phyloP scores from a whole-genome alignment of 257 asterid genomes.

The Henckelia pumila region DNA sequence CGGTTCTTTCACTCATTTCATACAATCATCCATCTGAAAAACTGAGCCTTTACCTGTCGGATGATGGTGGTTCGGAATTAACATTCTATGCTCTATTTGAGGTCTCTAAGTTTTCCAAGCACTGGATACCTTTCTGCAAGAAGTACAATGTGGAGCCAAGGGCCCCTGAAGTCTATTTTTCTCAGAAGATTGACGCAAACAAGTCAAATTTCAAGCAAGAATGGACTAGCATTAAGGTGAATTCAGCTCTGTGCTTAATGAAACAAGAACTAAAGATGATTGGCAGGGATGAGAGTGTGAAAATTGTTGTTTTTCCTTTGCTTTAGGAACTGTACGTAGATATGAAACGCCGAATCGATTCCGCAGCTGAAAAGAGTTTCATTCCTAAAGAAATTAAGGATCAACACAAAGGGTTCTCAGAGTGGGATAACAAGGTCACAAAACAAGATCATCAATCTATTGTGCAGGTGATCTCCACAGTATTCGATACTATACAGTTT shows the following conservation, averaged over 20 bases:
- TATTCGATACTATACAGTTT: not conserved
- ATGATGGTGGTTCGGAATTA: constrained; percentile 57
- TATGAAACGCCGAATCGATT: constrained; percentile 43
- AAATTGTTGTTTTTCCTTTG: not conserved
- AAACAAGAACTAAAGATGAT: not conserved
- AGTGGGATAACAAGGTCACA: constrained; percentile 42
- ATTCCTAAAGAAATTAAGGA: constrained; percentile 37
- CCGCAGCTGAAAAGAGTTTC: constrained; percentile 25
- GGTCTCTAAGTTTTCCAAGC: constrained; percentile 38
- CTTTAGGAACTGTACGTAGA: constrained; percentile 45
- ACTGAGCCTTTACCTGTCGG: constrained; percentile 50
- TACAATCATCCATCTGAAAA: constrained; percentile 47
- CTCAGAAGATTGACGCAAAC: constrained; percentile 1
- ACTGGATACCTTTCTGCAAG: constrained; percentile 60
- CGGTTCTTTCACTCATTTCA: constrained; percentile 46
- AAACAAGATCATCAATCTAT: constrained; percentile 59
- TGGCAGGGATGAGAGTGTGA: not conserved
- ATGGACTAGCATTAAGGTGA: constrained; percentile 41
- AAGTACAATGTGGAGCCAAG: constrained; percentile 46
- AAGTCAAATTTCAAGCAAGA: constrained; percentile 30
- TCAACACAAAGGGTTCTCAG: constrained; percentile 48
- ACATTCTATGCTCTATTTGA: constrained; percentile 55
- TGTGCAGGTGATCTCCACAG: constrained; percentile 43
- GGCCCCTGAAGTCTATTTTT: constrained; percentile 46
- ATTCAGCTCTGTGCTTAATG: not conserved